These are phyloP conservation scores for Clarireedia paspali DNA, from an alignment of 2,329 filamentous ascomycete species.

Conservation along the genomic window DNA sequence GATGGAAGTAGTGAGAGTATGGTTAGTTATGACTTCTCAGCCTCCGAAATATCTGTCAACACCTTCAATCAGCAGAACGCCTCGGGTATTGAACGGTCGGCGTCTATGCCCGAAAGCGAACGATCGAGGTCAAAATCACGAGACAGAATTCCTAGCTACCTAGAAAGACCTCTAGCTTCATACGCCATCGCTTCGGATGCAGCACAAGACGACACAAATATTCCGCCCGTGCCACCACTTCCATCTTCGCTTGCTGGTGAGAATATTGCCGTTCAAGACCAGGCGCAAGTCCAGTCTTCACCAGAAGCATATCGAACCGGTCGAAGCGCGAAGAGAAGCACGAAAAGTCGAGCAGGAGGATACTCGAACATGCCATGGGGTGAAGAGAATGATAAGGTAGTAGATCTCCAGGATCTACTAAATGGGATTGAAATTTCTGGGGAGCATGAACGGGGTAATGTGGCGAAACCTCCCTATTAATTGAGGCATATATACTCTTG, in stretches of 20 bases:
- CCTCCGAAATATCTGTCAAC: conserved; percentile 60
- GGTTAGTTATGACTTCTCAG: conserved; percentile 60
- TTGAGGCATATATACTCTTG: background rate
- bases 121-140: conserved; percentile 26
- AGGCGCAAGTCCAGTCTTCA: conserved; percentile 13
- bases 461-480: conserved; percentile 28
- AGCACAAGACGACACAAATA: conserved; percentile 18
- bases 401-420: conserved; percentile 26
- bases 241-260: conserved; percentile 21
- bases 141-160: conserved; percentile 19
- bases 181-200: conserved; percentile 17
- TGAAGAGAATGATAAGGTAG: conserved; percentile 13
- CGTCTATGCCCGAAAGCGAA: conserved; percentile 22
- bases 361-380: conserved; percentile 20
- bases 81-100: conserved; percentile 18
- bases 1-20: conserved; percentile 58
- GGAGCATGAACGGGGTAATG: conserved; percentile 18
- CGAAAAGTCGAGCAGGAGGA: conserved; percentile 15
- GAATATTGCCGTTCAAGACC: conserved; percentile 18
- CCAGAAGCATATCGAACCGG: conserved; percentile 15
- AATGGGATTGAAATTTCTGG: conserved; percentile 25
- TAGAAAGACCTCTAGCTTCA: conserved; percentile 20
- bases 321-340: conserved; percentile 11
- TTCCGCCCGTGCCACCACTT: conserved; percentile 28
- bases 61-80: conserved; percentile 13